These are phyloP conservation scores for Penstemon davidsonii DNA, from an alignment of 257 asterid genomes.

Conservation along the genomic window DNA sequence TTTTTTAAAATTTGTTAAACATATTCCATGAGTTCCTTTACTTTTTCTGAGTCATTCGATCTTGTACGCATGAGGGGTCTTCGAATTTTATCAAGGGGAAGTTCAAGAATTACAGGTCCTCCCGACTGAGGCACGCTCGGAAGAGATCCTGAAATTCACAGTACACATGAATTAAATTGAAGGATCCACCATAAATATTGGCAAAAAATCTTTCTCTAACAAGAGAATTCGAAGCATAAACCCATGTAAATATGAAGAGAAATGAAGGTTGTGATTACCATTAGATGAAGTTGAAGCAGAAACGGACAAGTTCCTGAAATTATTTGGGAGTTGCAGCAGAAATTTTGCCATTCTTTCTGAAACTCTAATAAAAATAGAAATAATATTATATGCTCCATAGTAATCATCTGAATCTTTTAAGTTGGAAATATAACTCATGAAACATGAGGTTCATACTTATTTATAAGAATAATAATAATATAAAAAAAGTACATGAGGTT, in stretches of 20 bases:
- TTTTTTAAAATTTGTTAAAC: no score
- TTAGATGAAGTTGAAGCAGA: slow-evolving; percentile 70
- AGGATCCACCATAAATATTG: not conserved
- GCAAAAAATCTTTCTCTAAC: no score
- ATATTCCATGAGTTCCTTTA: slow-evolving; percentile 67
- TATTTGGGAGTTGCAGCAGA: slow-evolving; percentile 47
- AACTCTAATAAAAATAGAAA: not conserved
- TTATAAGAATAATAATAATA: no score
- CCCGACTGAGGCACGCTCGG: slow-evolving; percentile 58
- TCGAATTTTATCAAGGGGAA: slow-evolving; percentile 77
- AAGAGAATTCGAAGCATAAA: no score
- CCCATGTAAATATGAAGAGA: not conserved
- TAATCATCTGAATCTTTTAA: no score
- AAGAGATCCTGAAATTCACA: slow-evolving; percentile 51
- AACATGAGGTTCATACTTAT: no score
- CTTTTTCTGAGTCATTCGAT: slow-evolving; percentile 74
- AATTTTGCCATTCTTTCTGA: slow-evolving; percentile 51
- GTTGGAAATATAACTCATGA: no score
- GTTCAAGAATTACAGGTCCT: slow-evolving; percentile 87
- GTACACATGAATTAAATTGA: not conserved
- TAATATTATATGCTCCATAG: not conserved
- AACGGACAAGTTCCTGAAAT: slow-evolving; percentile 49
- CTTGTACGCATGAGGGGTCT: slow-evolving; percentile 93
- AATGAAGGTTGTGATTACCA: slow-evolving; percentile 37
- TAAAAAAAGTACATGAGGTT: no score